Conservation (phyloP, 331 rosid species). For the Pyrus hybrid region DNA sequence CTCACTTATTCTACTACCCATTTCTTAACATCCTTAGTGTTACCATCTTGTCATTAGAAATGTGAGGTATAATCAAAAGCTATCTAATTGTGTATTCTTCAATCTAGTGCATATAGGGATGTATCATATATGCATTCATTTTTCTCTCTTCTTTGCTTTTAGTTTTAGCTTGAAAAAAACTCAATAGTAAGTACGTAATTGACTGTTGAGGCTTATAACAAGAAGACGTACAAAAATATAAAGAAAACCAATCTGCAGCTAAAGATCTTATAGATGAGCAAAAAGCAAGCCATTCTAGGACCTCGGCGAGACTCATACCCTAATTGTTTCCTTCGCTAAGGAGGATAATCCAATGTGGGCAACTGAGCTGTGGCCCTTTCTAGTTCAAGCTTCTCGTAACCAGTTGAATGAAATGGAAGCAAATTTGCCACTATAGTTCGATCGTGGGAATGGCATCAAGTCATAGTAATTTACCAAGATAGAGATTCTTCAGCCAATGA, state of each 20-base stretch:
- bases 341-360: conserved; percentile 39
- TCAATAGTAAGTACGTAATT: neutral
- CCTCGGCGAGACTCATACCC: conserved; percentile 21
- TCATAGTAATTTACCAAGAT: conserved; percentile 36
- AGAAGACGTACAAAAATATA: too few relatives aligned
- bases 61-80: too few relatives aligned
- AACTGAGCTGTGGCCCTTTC: conserved; percentile 24
- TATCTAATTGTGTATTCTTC: too few relatives aligned
- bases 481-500: conserved; percentile 13
- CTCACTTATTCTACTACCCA: too few relatives aligned
- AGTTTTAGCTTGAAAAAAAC: neutral
- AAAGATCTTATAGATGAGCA: conserved; percentile 25
- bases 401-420: conserved; percentile 29
- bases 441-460: conserved; percentile 31
- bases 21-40: too few relatives aligned
- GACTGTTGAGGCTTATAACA: neutral
- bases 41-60: too few relatives aligned
- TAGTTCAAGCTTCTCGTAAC: conserved; percentile 31
- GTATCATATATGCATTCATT: neutral
- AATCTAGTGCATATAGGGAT: too few relatives aligned
- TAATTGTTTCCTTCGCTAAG: conserved; percentile 28
- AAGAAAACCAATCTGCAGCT: conserved; percentile 20
- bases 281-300: conserved; percentile 34
- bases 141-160: neutral
- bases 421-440: conserved; percentile 29